phyloP scores from a whole-genome alignment of 2,329 filamentous ascomycete species.

The Colletotrichum sp. region DNA sequence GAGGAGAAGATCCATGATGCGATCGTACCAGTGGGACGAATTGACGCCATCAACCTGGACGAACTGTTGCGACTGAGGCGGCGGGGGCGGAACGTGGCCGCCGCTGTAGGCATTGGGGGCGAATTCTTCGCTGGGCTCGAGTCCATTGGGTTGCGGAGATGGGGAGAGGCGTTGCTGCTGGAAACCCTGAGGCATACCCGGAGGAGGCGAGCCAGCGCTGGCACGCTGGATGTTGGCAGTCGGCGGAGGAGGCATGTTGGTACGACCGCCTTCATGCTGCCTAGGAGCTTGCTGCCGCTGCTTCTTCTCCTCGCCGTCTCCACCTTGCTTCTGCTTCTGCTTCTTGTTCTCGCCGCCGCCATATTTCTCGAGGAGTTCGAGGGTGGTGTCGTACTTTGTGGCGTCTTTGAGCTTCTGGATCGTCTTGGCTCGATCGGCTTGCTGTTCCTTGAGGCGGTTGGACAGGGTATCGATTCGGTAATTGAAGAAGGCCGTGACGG shows the following conservation, averaged over 20 bases:
- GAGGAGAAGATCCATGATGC: conserved; percentile 87
- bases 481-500: conserved; percentile 75
- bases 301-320: conserved; percentile 31
- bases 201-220: conserved; percentile 32
- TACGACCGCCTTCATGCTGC: conserved; percentile 41
- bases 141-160: conserved; percentile 27
- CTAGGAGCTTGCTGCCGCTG: conserved; percentile 25
- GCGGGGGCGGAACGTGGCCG: conserved; percentile 29
- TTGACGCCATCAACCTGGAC: conserved; percentile 3
- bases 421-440: conserved; percentile 81
- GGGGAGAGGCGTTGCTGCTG: conserved; percentile 25
- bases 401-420: conserved; percentile 95
- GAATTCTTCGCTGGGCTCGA: conserved; percentile 66
- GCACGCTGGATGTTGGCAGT: conserved; percentile 66
- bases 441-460: conserved; percentile 72
- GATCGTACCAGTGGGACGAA: conserved; percentile 84
- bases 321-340: conserved; percentile 32
- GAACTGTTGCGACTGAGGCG: conserved; percentile 22
- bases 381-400: conserved; percentile 94
- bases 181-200: neutral
- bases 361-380: conserved; percentile 93
- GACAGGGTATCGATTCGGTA: conserved; percentile 78
- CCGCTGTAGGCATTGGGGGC: conserved; percentile 72
- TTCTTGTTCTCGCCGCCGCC: conserved; percentile 67
- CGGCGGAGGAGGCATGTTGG: conserved; percentile 59